A percentile compares a stretch with the other conserved stretches of the same genome.
Evolutionary conservation across 2,329 filamentous ascomycete species (phyloP).

Genomic region (Paradendryphiella salina): DNA sequence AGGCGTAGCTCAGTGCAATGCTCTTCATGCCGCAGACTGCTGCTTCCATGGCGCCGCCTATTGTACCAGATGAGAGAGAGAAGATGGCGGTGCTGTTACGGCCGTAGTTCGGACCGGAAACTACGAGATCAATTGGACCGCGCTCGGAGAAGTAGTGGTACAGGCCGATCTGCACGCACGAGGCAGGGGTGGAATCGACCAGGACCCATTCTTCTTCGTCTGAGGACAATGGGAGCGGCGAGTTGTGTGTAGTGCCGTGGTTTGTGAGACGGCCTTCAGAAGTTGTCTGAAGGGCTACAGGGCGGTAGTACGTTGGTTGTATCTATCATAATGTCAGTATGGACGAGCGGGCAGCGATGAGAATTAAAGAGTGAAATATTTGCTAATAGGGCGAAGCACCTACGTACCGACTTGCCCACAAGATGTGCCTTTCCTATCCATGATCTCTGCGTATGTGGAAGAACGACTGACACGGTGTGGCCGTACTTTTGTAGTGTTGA

Average conservation of each 20-base stretch:
- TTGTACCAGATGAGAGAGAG: conserved; percentile 53
- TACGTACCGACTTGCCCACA: conserved; percentile 71
- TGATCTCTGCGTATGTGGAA: conserved; percentile 88
- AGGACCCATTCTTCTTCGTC: conserved; percentile 54
- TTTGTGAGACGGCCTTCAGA: conserved; percentile 43
- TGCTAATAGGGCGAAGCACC: not conserved
- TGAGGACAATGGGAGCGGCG: conserved; percentile 38
- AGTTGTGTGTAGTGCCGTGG: conserved; percentile 42
- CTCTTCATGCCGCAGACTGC: conserved; percentile 56
- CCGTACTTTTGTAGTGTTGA: conserved; percentile 62
- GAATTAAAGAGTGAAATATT: not conserved
- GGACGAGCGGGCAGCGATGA: not conserved
- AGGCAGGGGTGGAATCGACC: conserved; percentile 55
- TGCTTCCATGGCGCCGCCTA: conserved; percentile 56
- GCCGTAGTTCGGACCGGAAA: conserved; percentile 56
- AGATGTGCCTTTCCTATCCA: conserved; percentile 99
- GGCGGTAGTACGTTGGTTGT: conserved; percentile 81
- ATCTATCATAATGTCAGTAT: conserved; percentile 45
- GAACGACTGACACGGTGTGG: conserved; percentile 86
- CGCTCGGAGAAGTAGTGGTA: conserved; percentile 52
- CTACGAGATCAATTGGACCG: conserved; percentile 53
- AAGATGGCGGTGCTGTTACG: conserved; percentile 57
- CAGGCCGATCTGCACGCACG: conserved; percentile 55
- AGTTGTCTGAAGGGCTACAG: conserved; percentile 57
- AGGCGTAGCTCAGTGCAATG: conserved; percentile 88